phyloP scores from a whole-genome alignment of 345 rosid species.

The Bruguiera gymnorhiza region DNA sequence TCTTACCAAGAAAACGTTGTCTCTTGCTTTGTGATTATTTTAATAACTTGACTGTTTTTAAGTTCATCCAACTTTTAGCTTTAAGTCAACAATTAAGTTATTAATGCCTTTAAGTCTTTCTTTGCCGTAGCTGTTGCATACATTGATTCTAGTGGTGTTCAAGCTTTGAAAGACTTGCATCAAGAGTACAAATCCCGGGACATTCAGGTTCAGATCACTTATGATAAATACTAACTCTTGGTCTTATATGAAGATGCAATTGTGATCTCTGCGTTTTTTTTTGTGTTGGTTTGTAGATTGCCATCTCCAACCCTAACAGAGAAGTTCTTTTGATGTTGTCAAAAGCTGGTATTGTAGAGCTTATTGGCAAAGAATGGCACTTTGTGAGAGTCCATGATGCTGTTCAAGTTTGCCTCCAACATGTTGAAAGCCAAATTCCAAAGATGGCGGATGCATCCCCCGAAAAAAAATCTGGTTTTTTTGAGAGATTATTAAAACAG shows the following conservation, averaged over 20 bases:
- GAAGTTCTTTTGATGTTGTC: conserved; percentile 74
- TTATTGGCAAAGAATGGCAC: conserved; percentile 90
- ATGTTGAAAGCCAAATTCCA: conserved; percentile 50
- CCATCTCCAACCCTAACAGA: conserved; percentile 82
- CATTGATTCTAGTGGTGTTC: conserved; percentile 87
- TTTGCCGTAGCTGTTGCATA: conserved; percentile 69
- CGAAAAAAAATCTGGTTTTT: conserved; percentile 40
- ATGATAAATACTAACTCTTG: too few relatives aligned
- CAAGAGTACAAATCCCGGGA: conserved; percentile 82
- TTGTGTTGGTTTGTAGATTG: conserved; percentile 46
- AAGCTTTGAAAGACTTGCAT: conserved; percentile 86
- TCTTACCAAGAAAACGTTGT: too few relatives aligned
- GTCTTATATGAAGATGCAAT: background rate
- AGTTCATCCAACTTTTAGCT: background rate
- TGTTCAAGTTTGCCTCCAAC: conserved; percentile 90
- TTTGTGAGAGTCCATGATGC: conserved; percentile 94
- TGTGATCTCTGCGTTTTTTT: background rate
- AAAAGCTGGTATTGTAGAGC: conserved; percentile 69
- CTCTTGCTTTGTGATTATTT: too few relatives aligned
- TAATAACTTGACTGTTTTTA: too few relatives aligned
- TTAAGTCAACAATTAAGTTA: background rate
- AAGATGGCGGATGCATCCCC: conserved; percentile 23
- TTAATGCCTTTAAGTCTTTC: background rate
- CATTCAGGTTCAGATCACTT: conserved; percentile 51
- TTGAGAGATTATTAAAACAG: conserved; percentile 42